These are phyloP conservation scores for Apiospora phragmitis DNA, from an alignment of 2,329 filamentous ascomycete species.

Conservation along the genomic window DNA sequence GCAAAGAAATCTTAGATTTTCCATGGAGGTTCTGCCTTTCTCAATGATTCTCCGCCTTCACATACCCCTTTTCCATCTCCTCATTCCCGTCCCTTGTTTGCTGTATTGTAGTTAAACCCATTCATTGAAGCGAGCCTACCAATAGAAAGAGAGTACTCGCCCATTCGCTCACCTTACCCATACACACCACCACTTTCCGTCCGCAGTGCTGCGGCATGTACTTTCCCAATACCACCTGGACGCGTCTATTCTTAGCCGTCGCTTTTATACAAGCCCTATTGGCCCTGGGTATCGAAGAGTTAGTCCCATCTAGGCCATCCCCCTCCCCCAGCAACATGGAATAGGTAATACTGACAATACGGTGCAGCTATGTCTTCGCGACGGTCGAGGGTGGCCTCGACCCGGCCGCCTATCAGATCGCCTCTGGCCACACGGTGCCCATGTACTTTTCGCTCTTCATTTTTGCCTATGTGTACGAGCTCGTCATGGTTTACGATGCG, in stretches of 20 bases:
- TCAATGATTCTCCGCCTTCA: not conserved
- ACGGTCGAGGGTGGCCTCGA: not conserved
- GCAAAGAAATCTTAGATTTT: not conserved
- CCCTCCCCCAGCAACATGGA: not conserved
- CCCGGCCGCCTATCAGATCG: not conserved
- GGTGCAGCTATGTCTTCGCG: conserved; percentile 6
- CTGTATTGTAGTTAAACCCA: not conserved
- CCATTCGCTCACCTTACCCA: not conserved
- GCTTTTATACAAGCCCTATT: not conserved
- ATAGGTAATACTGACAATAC: not conserved
- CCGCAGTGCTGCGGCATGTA: not conserved
- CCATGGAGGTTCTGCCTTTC: not conserved
- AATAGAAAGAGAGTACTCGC: not conserved
- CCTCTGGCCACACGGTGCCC: not conserved
- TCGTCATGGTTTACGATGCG: not conserved
- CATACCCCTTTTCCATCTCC: not conserved
- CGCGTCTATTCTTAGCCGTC: not conserved
- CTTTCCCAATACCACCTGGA: not conserved
- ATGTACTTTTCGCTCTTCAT: conserved; percentile 9
- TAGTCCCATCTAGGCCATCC: not conserved
- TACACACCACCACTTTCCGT: not conserved
- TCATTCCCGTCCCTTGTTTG: not conserved
- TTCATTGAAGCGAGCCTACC: not conserved
- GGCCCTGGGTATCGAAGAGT: not conserved
- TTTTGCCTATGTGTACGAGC: not conserved